These are phyloP conservation scores for Pulveroboletus sp. DNA, from an alignment of 768 basidiomycete species.

Conservation along the genomic window DNA sequence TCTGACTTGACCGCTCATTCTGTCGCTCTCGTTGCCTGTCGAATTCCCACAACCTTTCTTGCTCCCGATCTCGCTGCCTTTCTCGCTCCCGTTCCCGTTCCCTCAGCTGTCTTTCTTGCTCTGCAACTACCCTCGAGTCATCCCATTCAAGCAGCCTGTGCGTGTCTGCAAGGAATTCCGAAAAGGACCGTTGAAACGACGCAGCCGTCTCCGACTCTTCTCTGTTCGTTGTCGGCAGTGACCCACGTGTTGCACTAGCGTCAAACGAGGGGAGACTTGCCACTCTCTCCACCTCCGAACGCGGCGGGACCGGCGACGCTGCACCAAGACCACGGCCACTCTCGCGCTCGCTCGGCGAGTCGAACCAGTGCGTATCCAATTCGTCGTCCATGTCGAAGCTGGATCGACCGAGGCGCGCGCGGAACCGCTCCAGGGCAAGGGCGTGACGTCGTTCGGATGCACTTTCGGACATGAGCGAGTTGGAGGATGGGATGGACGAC, in stretches of 20 bases:
- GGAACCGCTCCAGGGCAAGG: conserved; percentile 36
- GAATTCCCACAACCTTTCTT: conserved; percentile 19
- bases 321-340: conserved; percentile 7
- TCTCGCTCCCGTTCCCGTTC: conserved; percentile 9
- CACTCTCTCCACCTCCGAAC: conserved; percentile 13
- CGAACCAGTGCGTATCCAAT: conserved; percentile 21
- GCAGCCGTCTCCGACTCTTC: conserved; percentile 5
- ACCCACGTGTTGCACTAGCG: neutral
- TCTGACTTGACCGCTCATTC: conserved; percentile 13
- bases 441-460: conserved; percentile 41
- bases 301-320: conserved; percentile 12
- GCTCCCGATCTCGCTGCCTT: conserved; percentile 12
- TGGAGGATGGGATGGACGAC: conserved; percentile 34
- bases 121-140: conserved; percentile 1
- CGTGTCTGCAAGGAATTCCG: conserved; percentile 20
- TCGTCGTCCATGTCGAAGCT: conserved; percentile 27
- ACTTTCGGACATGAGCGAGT: conserved; percentile 43
- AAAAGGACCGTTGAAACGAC: conserved; percentile 21
- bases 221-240: conserved; percentile 3
- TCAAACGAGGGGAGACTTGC: conserved; percentile 8
- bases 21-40: conserved; percentile 18
- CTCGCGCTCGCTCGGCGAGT: conserved; percentile 15
- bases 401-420: conserved; percentile 18
- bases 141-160: conserved; percentile 20
- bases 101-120: conserved; percentile 6